phyloP scores from a whole-genome alignment of 1,139 yeast species.

The Pneumocystis oryctolagi region DNA sequence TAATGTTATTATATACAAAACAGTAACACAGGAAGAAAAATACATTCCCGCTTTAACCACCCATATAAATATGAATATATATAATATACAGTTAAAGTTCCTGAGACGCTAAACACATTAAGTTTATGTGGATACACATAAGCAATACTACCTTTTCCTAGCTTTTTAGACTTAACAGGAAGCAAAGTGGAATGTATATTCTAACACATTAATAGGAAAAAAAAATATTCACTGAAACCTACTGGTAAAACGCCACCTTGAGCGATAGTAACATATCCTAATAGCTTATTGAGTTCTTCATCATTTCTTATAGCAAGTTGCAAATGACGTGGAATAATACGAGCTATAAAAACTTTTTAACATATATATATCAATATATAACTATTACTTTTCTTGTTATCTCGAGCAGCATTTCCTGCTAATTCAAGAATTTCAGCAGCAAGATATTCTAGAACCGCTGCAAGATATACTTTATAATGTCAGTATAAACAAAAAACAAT shows the following conservation, averaged over 20 bases:
- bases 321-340: conserved; percentile 97
- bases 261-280: conserved; percentile 89
- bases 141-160: conserved; percentile 13
- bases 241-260: conserved; percentile 98
- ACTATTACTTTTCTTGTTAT: conserved; percentile 59
- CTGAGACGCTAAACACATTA: neutral
- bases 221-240: conserved; percentile 23
- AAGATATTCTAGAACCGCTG: conserved; percentile 90
- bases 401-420: conserved; percentile 99
- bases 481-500: neutral
- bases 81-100: neutral
- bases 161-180: conserved; percentile 61
- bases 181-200: conserved; percentile 75
- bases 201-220: neutral
- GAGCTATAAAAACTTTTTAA: conserved; percentile 27
- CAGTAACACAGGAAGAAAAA: neutral
- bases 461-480: conserved; percentile 63
- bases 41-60: neutral
- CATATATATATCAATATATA: neutral
- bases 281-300: conserved; percentile 84
- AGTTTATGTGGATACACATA: neutral
- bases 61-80: neutral
- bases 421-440: conserved; percentile 95
- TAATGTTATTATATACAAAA: neutral
- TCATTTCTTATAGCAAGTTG: conserved; percentile 97